A percentile compares a stretch with the other conserved stretches of the same genome.
These are phyloP conservation scores for Brassica cretica DNA, from an alignment of 345 rosid species.

Conservation along the genomic window DNA sequence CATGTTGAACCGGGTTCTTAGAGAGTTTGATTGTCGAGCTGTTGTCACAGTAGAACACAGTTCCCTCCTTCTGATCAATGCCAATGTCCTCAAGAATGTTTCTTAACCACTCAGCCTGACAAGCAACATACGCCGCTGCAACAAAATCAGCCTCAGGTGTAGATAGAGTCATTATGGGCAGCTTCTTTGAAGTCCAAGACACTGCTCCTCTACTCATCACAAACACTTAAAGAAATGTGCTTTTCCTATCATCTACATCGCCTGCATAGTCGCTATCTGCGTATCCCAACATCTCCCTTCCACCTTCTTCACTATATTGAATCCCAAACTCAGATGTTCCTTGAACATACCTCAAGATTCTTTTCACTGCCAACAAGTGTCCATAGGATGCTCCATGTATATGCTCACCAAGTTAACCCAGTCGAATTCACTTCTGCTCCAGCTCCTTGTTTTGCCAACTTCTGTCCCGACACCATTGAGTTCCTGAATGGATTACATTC, in stretches of 20 bases:
- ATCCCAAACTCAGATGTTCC: neutral
- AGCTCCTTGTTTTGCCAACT: neutral
- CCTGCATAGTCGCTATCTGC: neutral
- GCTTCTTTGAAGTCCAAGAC: neutral
- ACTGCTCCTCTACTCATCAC: neutral
- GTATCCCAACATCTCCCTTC: neutral
- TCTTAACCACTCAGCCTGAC: neutral
- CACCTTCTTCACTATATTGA: neutral
- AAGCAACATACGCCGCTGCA: neutral
- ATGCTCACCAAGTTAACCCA: neutral
- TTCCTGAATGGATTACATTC: neutral
- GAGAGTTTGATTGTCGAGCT: neutral
- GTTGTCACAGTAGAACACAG: neutral
- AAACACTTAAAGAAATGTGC: neutral
- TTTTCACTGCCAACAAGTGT: neutral
- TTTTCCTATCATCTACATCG: neutral
- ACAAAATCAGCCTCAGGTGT: neutral
- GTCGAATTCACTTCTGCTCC: neutral
- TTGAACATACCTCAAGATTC: neutral
- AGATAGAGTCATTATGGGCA: neutral
- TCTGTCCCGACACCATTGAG: neutral
- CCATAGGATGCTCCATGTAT: neutral
- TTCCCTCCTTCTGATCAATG: neutral
- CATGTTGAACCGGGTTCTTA: neutral
- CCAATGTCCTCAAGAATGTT: neutral